Conservation (phyloP, 306 rosid species). For the Malus domestica region ASM211411v1 NC_041792.1:12373907-12374406, state of each 20-base stretch:
- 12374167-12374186: constrained; percentile 26
- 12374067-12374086: constrained; percentile 56
- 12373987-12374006: constrained; percentile 18
- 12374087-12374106: constrained; percentile 47
- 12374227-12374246: constrained; percentile 14
- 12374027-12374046: constrained; percentile 54
- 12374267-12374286: neutral
- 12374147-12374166: constrained; percentile 38
- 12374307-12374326: neutral
- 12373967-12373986: constrained; percentile 26
- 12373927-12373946: constrained; percentile 35
- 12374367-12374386: neutral
- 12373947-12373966: constrained; percentile 27
- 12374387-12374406: neutral
- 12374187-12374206: constrained; percentile 37
- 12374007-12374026: constrained; percentile 26
- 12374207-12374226: constrained; percentile 36
- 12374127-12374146: constrained; percentile 52
- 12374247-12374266: constrained; percentile 1
- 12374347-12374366: neutral
- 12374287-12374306: neutral
- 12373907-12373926: constrained; percentile 43
- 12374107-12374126: constrained; percentile 55
- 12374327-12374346: neutral
- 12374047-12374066: constrained; percentile 56